phyloP scores from a whole-genome alignment of 176 grass and related monocot genomes.

The Rhynchospora tenuis region DNA sequence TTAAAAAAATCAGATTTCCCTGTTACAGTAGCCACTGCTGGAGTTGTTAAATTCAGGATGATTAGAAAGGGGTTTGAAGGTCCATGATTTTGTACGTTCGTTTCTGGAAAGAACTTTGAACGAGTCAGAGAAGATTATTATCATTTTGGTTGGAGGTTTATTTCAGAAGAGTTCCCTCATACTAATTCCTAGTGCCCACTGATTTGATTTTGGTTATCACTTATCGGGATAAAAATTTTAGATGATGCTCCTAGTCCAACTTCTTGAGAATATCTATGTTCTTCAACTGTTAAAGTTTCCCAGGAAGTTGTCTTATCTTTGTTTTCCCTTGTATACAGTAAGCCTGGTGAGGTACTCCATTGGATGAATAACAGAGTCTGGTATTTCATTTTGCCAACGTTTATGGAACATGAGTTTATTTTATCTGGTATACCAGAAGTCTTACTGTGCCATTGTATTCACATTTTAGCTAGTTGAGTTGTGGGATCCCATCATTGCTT shows the following conservation, averaged over 20 bases:
- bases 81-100: not conserved
- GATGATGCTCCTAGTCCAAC: not conserved
- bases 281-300: not conserved
- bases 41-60: not conserved
- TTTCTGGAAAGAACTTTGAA: not conserved
- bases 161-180: not conserved
- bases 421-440: not conserved
- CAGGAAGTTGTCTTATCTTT: not conserved
- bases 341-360: not conserved
- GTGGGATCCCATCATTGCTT: not conserved
- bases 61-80: not conserved
- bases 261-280: not conserved
- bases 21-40: not conserved
- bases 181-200: not conserved
- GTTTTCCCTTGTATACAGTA: not conserved
- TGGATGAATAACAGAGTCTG: not conserved
- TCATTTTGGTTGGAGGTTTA: not conserved
- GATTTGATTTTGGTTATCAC: not conserved
- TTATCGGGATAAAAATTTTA: not conserved
- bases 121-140: not conserved
- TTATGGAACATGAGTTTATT: not conserved
- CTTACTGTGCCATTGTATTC: not conserved
- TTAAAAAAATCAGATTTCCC: not conserved
- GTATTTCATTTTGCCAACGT: not conserved
- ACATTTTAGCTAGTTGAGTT: not conserved